A percentile compares a stretch with the other conserved stretches of the same genome.
These are phyloP conservation scores for Austroboletus eburneus DNA, from an alignment of 768 basidiomycete genomes.

Conservation along the genomic window DNA sequence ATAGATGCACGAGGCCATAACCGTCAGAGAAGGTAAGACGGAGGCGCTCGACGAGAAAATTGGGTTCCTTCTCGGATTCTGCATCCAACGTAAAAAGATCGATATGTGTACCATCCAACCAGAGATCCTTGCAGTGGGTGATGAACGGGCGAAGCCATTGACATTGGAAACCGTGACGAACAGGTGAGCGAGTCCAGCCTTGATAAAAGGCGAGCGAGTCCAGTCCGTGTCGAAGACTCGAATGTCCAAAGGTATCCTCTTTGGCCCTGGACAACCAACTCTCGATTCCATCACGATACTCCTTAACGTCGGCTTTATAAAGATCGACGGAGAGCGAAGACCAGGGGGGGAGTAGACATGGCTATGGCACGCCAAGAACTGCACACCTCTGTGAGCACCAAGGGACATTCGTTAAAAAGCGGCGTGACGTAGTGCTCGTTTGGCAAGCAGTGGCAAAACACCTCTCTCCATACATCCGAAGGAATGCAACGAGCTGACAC, in stretches of 20 bases:
- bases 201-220: too few species aligned
- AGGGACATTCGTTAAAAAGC: constrained; percentile 14
- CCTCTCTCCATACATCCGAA: constrained; percentile 29
- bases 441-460: constrained; percentile 29
- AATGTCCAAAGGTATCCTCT: constrained; percentile 21
- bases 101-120: constrained; percentile 31
- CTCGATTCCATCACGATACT: constrained; percentile 18
- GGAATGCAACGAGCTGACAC: constrained; percentile 21
- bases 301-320: constrained; percentile 3
- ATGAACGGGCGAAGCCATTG: constrained; percentile 25
- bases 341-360: constrained; percentile 32
- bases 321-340: constrained; percentile 25
- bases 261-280: constrained; percentile 29
- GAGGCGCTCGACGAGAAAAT: constrained; percentile 17
- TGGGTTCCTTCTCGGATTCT: neutral
- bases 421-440: constrained; percentile 24
- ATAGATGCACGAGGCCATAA: constrained; percentile 13
- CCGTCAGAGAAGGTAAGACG: constrained; percentile 19
- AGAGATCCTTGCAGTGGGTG: constrained; percentile 23
- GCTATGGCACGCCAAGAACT: constrained; percentile 30
- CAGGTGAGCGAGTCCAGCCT: constrained; percentile 6
- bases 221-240: constrained; percentile 29
- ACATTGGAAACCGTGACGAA: constrained; percentile 1
- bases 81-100: constrained; percentile 6
- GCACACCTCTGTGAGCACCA: constrained; percentile 28